Base-by-base conservation (phyloP, 2,329 filamentous ascomycete species). In the Xylariaceae sp. region DNA sequence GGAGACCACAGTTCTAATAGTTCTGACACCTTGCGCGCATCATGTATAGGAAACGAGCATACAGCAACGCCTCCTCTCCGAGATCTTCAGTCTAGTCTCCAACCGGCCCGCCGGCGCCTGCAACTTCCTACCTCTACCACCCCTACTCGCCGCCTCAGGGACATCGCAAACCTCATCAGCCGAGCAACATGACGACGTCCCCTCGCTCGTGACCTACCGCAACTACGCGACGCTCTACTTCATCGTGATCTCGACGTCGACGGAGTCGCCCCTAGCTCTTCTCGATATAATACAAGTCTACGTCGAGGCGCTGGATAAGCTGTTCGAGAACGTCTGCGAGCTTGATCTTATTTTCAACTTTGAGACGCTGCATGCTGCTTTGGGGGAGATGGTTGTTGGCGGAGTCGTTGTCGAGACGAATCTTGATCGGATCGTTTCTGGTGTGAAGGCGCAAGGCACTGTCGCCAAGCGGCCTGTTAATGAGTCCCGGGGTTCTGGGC, bases 251-350 rank as follows among this genome's bases (percentile, higher is more conserved):
- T 93, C 86, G 27, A 98, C 94, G 4, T 89, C 90, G 5, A 96
- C 93, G 48, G 93, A 98, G 69, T 95, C 89, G 1, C 93, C 93
- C 1, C 84, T 98, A 3, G 93, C 93, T 1, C 78, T 98, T 20
- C 90, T 98, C 51, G 93, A 98, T 67, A 74, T 98, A 44, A 97
- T 98, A 55, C 93, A 98, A 69, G 93, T 98, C 49, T 98, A 96
- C 61, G 93, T 98, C 53, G 93, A 98, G 69, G 85, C 92, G 1
- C 79, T 98, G 27, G 93, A 98, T 67, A 83, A 89, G 54, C 76
- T 98, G 33, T 98, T 98, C 64, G 93, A 97, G 71, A 96, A 98
- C 65, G 93, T 98, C 8, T 98, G 93, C 76, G 93, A 98, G 73
- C 75, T 98, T 45, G 91, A 98, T 67, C 77, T 98, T 57, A 98